Percentiles rank a stretch among this genome's conserved stretches.
phyloP scores from a whole-genome alignment of 2,329 filamentous ascomycete species.

The Sarocladium oryzae region DNA sequence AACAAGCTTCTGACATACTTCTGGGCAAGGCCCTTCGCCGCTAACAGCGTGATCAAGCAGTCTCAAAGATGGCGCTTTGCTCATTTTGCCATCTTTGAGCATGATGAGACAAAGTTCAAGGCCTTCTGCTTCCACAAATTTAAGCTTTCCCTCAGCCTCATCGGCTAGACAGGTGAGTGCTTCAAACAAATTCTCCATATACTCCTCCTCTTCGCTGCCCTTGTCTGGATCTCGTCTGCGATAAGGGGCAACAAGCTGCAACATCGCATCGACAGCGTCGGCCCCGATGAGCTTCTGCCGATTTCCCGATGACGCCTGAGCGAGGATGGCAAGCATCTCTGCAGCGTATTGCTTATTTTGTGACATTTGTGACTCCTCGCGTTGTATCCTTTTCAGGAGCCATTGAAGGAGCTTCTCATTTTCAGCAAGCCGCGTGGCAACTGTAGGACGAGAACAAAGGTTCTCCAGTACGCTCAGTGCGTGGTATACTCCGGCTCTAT shows the following conservation, averaged over 20 bases:
- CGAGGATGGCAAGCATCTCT: constrained; percentile 82
- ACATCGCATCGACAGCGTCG: constrained; percentile 70
- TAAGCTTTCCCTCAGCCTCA: constrained; percentile 65
- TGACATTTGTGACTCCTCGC: constrained; percentile 58
- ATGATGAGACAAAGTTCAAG: constrained; percentile 89
- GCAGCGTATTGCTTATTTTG: constrained; percentile 97
- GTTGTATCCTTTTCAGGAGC: constrained; percentile 69
- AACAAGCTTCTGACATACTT: constrained; percentile 70
- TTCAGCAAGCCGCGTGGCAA: constrained; percentile 65
- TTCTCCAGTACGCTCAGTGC: constrained; percentile 80
- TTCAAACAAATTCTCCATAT: constrained; percentile 90
- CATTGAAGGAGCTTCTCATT: constrained; percentile 65
- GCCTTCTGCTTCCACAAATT: constrained; percentile 85
- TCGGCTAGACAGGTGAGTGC: constrained; percentile 75
- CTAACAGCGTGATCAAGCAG: constrained; percentile 71
- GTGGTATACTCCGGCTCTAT: constrained; percentile 82
- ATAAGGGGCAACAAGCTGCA: constrained; percentile 80
- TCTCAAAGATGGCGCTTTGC: constrained; percentile 69
- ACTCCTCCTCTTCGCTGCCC: constrained; percentile 87
- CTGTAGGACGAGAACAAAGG: constrained; percentile 62
- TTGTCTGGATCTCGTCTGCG: constrained; percentile 79
- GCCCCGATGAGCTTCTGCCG: constrained; percentile 54
- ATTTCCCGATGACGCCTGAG: constrained; percentile 67
- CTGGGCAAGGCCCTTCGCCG: constrained; percentile 13
- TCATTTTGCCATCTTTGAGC: constrained; percentile 81